Evolutionary conservation across 1,139 yeast genomes (phyloP).

Genomic region (Protomyces gravidus): DNA sequence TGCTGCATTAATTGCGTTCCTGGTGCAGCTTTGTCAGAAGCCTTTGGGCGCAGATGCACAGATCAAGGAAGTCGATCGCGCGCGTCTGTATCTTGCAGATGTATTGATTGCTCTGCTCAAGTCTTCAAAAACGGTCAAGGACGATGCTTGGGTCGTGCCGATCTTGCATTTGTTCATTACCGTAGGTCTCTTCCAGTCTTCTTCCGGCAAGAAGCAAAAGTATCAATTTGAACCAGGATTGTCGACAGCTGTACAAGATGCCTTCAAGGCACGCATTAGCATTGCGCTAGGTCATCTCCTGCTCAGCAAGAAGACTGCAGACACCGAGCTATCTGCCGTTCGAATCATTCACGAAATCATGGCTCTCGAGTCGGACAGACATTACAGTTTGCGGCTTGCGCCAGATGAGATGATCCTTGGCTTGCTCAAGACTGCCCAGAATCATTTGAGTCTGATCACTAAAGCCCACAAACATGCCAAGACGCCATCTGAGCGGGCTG

Average conservation of each 20-base stretch:
- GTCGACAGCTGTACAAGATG: constrained; percentile 19
- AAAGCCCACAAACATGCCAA: constrained; percentile 38
- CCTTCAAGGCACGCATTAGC: constrained; percentile 13
- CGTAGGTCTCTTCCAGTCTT: constrained; percentile 53
- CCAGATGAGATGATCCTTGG: constrained; percentile 55
- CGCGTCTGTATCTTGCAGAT: constrained; percentile 66
- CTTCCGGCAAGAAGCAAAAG: constrained; percentile 6
- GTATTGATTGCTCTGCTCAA: constrained; percentile 54
- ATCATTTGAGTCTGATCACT: constrained; percentile 48
- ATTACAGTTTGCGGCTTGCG: constrained; percentile 42
- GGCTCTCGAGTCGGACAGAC: neutral
- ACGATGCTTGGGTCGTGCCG: constrained; percentile 39
- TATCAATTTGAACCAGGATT: constrained; percentile 9
- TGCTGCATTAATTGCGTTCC: constrained; percentile 39
- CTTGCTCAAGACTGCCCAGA: constrained; percentile 52
- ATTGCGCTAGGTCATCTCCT: constrained; percentile 24
- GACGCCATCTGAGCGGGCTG: constrained; percentile 36
- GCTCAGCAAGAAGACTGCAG: constrained; percentile 1
- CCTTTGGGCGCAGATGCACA: constrained; percentile 35
- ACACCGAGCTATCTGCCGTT: neutral
- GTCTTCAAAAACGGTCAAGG: constrained; percentile 31
- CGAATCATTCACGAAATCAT: neutral
- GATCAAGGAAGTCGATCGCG: constrained; percentile 45
- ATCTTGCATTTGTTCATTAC: constrained; percentile 52
- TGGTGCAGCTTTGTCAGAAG: constrained; percentile 38